Evolutionary conservation across 1,284 basidiomycete genomes (phyloP).

Genomic region (Porogramme epimiltina): DNA sequence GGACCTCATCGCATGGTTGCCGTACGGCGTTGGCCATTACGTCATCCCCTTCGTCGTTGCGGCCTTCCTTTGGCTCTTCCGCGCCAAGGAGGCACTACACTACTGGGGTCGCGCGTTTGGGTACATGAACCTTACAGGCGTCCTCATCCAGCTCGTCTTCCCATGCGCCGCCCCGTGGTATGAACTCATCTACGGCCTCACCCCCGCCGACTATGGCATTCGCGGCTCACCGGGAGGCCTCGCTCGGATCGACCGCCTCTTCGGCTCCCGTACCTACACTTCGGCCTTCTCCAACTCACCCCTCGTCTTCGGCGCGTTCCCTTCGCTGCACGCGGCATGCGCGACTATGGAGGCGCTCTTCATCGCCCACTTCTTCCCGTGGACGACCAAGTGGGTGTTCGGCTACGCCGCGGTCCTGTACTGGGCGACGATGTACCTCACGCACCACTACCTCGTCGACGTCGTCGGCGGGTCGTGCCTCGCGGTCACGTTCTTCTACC

Average conservation of each 20-base stretch:
- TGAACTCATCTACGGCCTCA: slow-evolving; percentile 95
- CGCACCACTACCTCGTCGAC: slow-evolving; percentile 97
- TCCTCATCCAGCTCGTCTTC: slow-evolving; percentile 86
- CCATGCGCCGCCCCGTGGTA: slow-evolving; percentile 99
- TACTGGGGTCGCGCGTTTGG: slow-evolving; percentile 91
- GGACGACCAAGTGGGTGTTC: slow-evolving; percentile 69
- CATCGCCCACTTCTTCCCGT: slow-evolving; percentile 94
- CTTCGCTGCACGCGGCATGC: slow-evolving; percentile 88
- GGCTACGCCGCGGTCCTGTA: slow-evolving; percentile 90
- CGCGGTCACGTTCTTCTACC: slow-evolving; percentile 86
- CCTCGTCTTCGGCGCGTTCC: slow-evolving; percentile 96
- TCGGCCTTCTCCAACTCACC: slow-evolving; percentile 88
- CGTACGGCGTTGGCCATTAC: slow-evolving; percentile 95
- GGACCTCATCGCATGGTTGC: slow-evolving; percentile 94
- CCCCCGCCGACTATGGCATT: slow-evolving; percentile 91
- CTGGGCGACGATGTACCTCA: slow-evolving; percentile 99
- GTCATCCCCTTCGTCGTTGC: slow-evolving; percentile 81
- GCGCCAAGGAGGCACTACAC: slow-evolving; percentile 78
- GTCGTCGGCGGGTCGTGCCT: slow-evolving; percentile 93
- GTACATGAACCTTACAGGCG: slow-evolving; percentile 91
- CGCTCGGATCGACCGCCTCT: slow-evolving; percentile 89
- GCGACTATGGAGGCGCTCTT: slow-evolving; percentile 95
- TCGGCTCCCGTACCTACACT: slow-evolving; percentile 81
- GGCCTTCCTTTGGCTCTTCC: slow-evolving; percentile 78
- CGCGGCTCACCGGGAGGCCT: slow-evolving; percentile 93